Percentiles rank a stretch among this genome's conserved stretches.
phyloP scores from a whole-genome alignment of 1,284 basidiomycete genomes.

The Amylostereum chailletii region DNA sequence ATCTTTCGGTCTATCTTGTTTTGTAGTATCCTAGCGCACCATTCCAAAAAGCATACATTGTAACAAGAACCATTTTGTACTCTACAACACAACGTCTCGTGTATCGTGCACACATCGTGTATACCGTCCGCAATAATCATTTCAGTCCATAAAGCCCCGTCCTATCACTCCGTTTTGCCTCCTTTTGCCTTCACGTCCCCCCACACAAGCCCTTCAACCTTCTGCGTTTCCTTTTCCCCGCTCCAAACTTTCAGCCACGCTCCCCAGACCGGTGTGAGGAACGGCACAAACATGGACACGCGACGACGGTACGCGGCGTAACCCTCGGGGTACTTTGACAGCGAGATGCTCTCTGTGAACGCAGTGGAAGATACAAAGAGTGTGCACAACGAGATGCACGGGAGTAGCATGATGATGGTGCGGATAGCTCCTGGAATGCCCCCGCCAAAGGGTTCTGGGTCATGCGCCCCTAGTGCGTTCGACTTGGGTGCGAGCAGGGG shows the following conservation, averaged over 20 bases:
- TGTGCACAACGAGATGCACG: conserved; percentile 38
- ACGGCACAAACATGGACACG: conserved; percentile 77
- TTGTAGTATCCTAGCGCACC: too few relatives aligned
- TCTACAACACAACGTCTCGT: too few relatives aligned
- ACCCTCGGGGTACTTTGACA: conserved; percentile 63
- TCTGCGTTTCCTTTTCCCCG: conserved; percentile 20
- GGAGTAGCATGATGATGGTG: conserved; percentile 20
- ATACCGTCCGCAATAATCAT: too few relatives aligned
- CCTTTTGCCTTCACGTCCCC: conserved; percentile 18
- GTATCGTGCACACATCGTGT: too few relatives aligned
- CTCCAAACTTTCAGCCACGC: conserved; percentile 24
- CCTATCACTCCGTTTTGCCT: conserved; percentile 13
- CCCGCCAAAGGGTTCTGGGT: conserved; percentile 21
- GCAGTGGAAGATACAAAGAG: conserved; percentile 70
- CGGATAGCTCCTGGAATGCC: conserved; percentile 12
- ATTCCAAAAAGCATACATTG: too few relatives aligned
- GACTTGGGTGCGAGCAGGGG: conserved; percentile 46
- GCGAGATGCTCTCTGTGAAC: conserved; percentile 77
- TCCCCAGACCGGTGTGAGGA: conserved; percentile 39
- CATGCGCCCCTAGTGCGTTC: neutral
- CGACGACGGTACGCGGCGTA: conserved; percentile 70
- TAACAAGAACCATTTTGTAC: too few relatives aligned
- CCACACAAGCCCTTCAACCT: conserved; percentile 33
- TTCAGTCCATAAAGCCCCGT: too few relatives aligned
- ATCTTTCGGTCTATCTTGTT: too few relatives aligned